These are phyloP conservation scores for Daldinia bambusicola DNA, from an alignment of 495 filamentous ascomycete species.

Conservation along the genomic window DNA sequence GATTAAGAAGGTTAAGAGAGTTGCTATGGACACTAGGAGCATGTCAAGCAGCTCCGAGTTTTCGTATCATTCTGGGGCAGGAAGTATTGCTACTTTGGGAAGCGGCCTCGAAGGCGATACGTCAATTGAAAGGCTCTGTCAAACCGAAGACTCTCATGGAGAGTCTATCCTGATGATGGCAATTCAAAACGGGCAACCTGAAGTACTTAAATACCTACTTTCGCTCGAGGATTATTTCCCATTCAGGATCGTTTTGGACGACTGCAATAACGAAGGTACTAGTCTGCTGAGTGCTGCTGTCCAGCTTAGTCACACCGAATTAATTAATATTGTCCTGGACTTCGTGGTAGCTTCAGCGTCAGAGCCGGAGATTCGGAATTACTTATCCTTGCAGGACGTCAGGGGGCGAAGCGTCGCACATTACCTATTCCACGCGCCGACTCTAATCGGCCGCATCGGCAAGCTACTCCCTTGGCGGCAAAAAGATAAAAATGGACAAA, in stretches of 20 bases:
- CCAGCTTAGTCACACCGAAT: conserved; percentile 78
- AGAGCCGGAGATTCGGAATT: conserved; percentile 63
- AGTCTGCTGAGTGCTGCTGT: conserved; percentile 94
- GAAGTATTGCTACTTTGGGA: conserved; percentile 76
- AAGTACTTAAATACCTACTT: conserved; percentile 80
- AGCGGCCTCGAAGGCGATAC: conserved; percentile 85
- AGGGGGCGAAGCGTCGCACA: conserved; percentile 91
- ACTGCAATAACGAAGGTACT: conserved; percentile 87
- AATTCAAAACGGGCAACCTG: conserved; percentile 76
- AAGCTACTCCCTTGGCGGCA: conserved; percentile 84
- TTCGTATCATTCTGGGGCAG: conserved; percentile 79
- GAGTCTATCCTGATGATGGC: conserved; percentile 98
- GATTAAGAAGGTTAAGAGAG: conserved; percentile 72
- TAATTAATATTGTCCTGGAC: conserved; percentile 79
- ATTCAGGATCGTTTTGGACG: conserved; percentile 73
- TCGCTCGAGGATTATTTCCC: conserved; percentile 79
- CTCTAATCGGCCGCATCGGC: conserved; percentile 78
- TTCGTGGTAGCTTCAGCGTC: conserved; percentile 57
- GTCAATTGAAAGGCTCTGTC: conserved; percentile 81
- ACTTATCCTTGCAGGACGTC: conserved; percentile 79
- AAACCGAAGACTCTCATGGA: conserved; percentile 82
- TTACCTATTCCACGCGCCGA: conserved; percentile 94
- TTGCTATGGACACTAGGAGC: conserved; percentile 88
- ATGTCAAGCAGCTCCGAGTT: conserved; percentile 85
- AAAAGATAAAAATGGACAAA: conserved; percentile 96